phyloP scores from a whole-genome alignment of 1,284 basidiomycete genomes.

The Porodaedalea pini region DNA sequence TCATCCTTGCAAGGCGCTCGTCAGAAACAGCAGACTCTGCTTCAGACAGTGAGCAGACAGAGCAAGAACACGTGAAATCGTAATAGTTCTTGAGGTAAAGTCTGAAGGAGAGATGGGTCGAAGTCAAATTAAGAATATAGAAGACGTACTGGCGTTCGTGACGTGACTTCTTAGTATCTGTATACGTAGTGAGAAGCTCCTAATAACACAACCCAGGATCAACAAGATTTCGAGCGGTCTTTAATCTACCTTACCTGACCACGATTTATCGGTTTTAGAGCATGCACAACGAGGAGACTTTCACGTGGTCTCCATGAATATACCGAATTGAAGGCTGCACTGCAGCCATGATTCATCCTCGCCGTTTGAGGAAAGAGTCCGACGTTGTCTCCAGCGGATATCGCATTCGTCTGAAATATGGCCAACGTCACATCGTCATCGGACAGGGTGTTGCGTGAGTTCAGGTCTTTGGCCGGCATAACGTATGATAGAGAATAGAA shows the following conservation, averaged over 20 bases:
- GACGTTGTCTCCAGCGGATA: conserved; percentile 45
- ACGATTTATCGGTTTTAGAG: conserved; percentile 46
- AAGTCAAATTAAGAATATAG: neutral
- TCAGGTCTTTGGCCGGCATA: conserved; percentile 40
- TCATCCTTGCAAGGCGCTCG: conserved; percentile 42
- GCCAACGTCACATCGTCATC: conserved; percentile 48
- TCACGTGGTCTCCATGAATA: conserved; percentile 53
- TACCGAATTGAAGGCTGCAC: conserved; percentile 58
- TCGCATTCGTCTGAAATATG: conserved; percentile 64
- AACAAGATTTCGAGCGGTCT: neutral
- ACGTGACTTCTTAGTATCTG: conserved; percentile 49
- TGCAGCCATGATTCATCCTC: conserved; percentile 62
- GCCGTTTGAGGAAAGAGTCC: conserved; percentile 62
- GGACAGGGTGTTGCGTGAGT: conserved; percentile 33
- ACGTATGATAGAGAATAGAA: conserved; percentile 56
- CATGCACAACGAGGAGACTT: conserved; percentile 48
- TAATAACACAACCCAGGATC: conserved; percentile 26
- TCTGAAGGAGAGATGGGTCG: conserved; percentile 30
- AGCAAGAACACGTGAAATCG: conserved; percentile 55
- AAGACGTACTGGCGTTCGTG: conserved; percentile 45
- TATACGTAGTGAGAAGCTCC: conserved; percentile 61
- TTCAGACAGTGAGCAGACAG: conserved; percentile 50
- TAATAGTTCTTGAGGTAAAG: conserved; percentile 45
- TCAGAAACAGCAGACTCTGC: conserved; percentile 48
- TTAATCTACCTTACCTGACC: conserved; percentile 42